Percentiles rank a stretch among this genome's conserved stretches.
Conservation (phyloP, 345 rosid genomes). For the Cardamine occulta region DNA sequence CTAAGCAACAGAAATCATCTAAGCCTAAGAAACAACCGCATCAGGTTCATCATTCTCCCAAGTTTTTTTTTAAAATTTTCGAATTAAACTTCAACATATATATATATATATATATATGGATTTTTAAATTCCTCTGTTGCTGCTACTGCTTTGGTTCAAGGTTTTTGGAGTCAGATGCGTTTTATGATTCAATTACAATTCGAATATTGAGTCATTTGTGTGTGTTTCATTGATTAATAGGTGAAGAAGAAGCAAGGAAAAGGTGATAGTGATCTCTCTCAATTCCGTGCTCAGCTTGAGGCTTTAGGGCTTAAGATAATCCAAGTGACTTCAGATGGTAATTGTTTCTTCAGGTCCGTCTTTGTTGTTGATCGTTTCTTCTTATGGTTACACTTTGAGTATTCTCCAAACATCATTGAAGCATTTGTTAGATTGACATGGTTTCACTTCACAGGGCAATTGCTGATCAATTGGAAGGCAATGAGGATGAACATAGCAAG, state of each 20-base stretch:
- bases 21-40: constrained; percentile 63
- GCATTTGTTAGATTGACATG: background rate
- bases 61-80: background rate
- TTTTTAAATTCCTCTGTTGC: background rate
- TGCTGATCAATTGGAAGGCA: constrained; percentile 90
- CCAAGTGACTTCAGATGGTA: constrained; percentile 89
- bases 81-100: background rate
- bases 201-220: background rate
- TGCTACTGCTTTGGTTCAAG: background rate
- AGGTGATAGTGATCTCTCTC: constrained; percentile 57
- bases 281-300: constrained; percentile 70
- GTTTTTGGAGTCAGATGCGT: background rate
- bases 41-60: constrained; percentile 41
- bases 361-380: background rate
- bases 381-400: background rate
- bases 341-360: constrained; percentile 93
- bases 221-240: constrained; percentile 43
- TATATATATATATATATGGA: background rate
- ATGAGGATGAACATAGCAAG: constrained; percentile 75
- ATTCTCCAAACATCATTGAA: background rate
- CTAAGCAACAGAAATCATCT: constrained; percentile 66
- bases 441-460: constrained; percentile 66
- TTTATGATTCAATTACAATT: background rate
- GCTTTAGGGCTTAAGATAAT: constrained; percentile 71
- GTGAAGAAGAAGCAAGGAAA: constrained; percentile 74